phyloP scores from a whole-genome alignment of 345 rosid species.

The Rubroshorea leprosula region DNA sequence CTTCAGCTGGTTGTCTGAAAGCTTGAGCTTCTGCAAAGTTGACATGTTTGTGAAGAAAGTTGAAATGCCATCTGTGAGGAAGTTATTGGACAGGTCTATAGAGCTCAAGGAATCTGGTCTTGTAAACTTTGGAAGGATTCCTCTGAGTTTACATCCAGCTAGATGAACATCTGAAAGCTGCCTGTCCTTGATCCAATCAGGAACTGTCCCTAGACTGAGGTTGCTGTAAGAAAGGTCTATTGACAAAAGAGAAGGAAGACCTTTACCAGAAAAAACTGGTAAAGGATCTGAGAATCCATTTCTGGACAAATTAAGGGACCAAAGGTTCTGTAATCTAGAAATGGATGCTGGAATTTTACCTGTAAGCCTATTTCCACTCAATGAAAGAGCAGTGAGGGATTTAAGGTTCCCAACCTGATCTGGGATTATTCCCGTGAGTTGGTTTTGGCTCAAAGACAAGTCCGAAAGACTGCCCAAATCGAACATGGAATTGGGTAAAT shows the following conservation, averaged over 20 bases:
- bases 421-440: constrained; percentile 59
- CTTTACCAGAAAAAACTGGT: constrained; percentile 42
- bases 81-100: constrained; percentile 72
- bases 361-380: constrained; percentile 52
- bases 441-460: constrained; percentile 61
- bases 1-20: constrained; percentile 66
- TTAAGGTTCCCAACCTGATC: constrained; percentile 50
- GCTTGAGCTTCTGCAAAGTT: constrained; percentile 57
- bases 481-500: constrained; percentile 56
- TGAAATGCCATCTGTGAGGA: constrained; percentile 50
- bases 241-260: constrained; percentile 63
- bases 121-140: constrained; percentile 58
- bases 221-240: constrained; percentile 84
- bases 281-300: constrained; percentile 66
- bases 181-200: constrained; percentile 61
- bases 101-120: constrained; percentile 54
- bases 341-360: constrained; percentile 72
- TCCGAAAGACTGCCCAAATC: constrained; percentile 41
- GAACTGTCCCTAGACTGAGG: constrained; percentile 60
- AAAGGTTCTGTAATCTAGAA: constrained; percentile 58
- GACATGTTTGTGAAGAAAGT: constrained; percentile 52
- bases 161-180: constrained; percentile 57
- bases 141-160: constrained; percentile 77
- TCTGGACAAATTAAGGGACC: constrained; percentile 85
- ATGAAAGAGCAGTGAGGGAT: constrained; percentile 61